Base-by-base conservation (phyloP, 495 filamentous ascomycete genomes). In the Penicillium lividum region DNA sequence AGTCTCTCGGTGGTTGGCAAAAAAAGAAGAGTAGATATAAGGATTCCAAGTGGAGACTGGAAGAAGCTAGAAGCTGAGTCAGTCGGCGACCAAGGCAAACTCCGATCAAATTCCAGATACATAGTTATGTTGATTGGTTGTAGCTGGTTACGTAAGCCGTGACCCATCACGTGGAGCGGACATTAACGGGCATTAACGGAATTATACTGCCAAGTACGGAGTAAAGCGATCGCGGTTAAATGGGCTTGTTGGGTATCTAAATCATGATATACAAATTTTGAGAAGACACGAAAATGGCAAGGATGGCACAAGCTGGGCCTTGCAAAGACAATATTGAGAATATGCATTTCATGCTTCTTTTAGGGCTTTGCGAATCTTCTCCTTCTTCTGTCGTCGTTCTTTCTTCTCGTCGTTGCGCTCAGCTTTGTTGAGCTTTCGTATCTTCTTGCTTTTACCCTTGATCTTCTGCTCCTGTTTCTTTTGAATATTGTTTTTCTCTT, bases 341-440 rank as follows among this genome's bases (percentile, higher is more conserved):
- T 28, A 3, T 44, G 0, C 7, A 5, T 22, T 18, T 54, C 51
- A 54, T 13, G 53, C 29, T n/a, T 13, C 33, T 67, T 62, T 67
- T 54, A 64, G 44, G 22, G 67, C 65, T 53, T 70, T 72, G 43
- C 72, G 69, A 15, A 22, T n/a, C 40, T 73, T 58, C 42, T 68
- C 54, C 57, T 80, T 78, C 61, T 75, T 78, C 53, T 72, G 60
- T 31, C 69, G 66, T 51, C 76, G 65, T n/a, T 76, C 68, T 51
- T 75, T 73, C 42, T 73, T 73, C 16, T 58, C 51, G 11, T 69
- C 63, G 43, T 59, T 62, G 28, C 56, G 66, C 22, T 68, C 67
- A 10, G 69, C 61, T 45, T 68, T 71, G 57, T 50, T 69, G 42
- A 57, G 58, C 60, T 67, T 74, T 46, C 69, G 72, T 56, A 61